Conservation (phyloP, 208 protist genomes). For the Leishmania martiniquensis region DNA sequence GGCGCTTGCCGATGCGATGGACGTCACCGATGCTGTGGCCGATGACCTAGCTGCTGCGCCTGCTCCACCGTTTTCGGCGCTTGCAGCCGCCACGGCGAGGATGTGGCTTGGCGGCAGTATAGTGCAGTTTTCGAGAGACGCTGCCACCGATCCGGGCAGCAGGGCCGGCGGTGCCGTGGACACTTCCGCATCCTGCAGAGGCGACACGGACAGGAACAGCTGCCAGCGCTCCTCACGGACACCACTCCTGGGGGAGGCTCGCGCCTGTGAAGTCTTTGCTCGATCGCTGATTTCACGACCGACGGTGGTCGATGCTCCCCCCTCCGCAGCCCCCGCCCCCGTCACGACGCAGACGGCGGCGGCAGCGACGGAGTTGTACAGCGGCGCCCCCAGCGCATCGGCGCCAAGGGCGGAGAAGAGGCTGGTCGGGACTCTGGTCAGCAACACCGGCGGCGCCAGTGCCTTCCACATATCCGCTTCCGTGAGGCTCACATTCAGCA, state of each 20-base stretch:
- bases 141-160: not conserved
- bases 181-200: slow-evolving; percentile 44
- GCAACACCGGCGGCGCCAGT: slow-evolving; percentile 74
- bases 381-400: slow-evolving; percentile 59
- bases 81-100: slow-evolving; percentile 16
- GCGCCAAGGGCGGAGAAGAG: slow-evolving; percentile 43
- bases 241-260: not conserved
- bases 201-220: slow-evolving; percentile 66
- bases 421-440: slow-evolving; percentile 41
- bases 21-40: not conserved
- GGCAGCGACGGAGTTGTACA: slow-evolving; percentile 72
- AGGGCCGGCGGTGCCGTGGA: not conserved
- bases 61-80: slow-evolving; percentile 2
- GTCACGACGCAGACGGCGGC: slow-evolving; percentile 35
- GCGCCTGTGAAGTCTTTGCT: not conserved
- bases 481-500: slow-evolving; percentile 25
- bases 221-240: slow-evolving; percentile 14
- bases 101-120: slow-evolving; percentile 27
- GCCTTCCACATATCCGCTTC: slow-evolving; percentile 56
- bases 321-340: not conserved
- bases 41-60: not conserved
- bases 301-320: not conserved
- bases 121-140: slow-evolving; percentile 7
- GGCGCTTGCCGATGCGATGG: not conserved
- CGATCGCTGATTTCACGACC: not conserved